phyloP scores from a whole-genome alignment of 2,329 filamentous ascomycete species.

The Ceratocystis alfenasii region DNA sequence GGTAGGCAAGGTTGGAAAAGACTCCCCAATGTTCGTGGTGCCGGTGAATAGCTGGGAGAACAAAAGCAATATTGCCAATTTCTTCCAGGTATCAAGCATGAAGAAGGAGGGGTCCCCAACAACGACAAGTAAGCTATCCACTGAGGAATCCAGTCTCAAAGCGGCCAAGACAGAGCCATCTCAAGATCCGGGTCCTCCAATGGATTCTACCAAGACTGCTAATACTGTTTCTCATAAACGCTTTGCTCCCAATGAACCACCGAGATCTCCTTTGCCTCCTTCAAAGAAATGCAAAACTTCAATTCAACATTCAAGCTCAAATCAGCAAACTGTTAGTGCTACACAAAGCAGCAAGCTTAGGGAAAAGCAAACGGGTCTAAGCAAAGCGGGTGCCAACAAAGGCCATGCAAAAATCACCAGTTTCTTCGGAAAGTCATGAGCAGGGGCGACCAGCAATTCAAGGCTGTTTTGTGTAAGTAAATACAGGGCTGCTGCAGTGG shows the following conservation, averaged over 20 bases:
- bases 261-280: background rate
- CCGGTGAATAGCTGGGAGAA: conserved; percentile 77
- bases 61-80: conserved; percentile 87
- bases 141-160: conserved; percentile 21
- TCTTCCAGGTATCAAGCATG: conserved; percentile 56
- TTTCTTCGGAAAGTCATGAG: conserved; percentile 16
- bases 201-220: background rate
- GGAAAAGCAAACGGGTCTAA: background rate
- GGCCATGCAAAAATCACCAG: conserved; percentile 17
- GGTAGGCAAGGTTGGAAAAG: conserved; percentile 88
- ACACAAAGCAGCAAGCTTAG: background rate
- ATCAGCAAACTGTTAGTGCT: background rate
- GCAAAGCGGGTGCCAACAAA: conserved; percentile 3
- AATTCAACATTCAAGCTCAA: background rate
- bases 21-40: conserved; percentile 70
- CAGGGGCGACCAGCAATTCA: background rate
- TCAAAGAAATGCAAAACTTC: background rate
- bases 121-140: background rate
- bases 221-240: background rate
- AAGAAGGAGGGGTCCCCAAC: conserved; percentile 24
- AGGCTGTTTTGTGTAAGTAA: background rate
- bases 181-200: background rate
- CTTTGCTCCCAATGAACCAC: background rate
- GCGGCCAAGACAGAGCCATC: conserved; percentile 18
- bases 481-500: background rate